Evolutionary conservation across 306 rosid species (phyloP), one percentile per base, ranked within the genome.

Genomic region (Pyrus communis): DNA sequence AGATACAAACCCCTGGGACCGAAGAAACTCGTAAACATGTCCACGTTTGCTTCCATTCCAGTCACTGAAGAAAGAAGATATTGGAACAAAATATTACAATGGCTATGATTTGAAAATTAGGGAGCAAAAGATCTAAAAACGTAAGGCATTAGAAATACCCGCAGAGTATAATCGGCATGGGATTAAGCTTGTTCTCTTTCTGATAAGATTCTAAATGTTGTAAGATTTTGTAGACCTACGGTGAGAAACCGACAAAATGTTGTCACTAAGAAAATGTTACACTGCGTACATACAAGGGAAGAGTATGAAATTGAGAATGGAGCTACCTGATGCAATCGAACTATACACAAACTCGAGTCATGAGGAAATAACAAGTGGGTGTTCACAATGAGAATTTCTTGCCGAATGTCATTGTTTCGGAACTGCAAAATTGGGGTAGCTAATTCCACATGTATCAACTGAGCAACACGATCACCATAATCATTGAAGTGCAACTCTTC

Each of bases 41-140:
- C 99, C 99, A n/a, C 99, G 91, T 80, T 95, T 95, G 89, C 97
- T 90, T 82, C 99, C 97, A 18, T 95, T 95, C 97, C 99, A 95
- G 69, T 95, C 99, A 79, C 99, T 93, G 82, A 74, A 75, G 60
- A 78, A 84, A 79, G 38, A 28, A 74, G 46, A 54, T 5, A 73
- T 71, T 52, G 49, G 46, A 71, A 80, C 46, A 76, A 66, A 67
- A 52, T 63, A 71, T 14, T 11, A 59, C 7, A 13, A 46, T 61
- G 28, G 57, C 51, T 69, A 61, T 5, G 12, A 25, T 73, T 64
- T 33, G 19, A 22, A 27, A 51, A 33, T 5, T 51, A 28, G 49
- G 5, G 19, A 17, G 6, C 45, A 52, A 51, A 22, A 27, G 59
- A 35, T 23, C 7, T 6, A 43, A 12, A 43, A 31, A 65, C 4